Evolutionary conservation across 768 basidiomycete genomes (phyloP).

Genomic region (Leccinum uliginosum): DNA sequence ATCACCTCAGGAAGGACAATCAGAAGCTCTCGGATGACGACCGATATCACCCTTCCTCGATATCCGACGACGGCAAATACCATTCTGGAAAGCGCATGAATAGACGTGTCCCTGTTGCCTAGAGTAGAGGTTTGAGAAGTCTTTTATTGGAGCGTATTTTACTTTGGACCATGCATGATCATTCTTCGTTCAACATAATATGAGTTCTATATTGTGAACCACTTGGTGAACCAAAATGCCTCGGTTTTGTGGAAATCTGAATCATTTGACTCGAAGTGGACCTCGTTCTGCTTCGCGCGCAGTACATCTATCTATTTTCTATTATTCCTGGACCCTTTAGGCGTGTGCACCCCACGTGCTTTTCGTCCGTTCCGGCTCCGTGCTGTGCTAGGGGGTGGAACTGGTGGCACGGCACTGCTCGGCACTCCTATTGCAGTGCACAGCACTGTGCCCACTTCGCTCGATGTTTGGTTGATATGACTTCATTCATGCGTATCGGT

Average conservation of each 20-base stretch:
- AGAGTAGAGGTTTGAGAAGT: neutral
- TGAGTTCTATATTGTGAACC: neutral
- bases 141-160: slow-evolving; percentile 3
- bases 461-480: no score
- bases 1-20: neutral
- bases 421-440: no score
- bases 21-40: slow-evolving; percentile 1
- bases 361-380: no score
- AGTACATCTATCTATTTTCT: no score
- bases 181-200: slow-evolving; percentile 5
- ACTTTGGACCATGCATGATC: slow-evolving; percentile 10
- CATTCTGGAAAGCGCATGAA: slow-evolving; percentile 5
- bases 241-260: neutral
- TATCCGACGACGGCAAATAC: slow-evolving; percentile 7
- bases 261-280: neutral
- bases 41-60: neutral
- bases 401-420: no score
- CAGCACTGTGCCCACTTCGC: no score
- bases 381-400: no score
- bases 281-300: neutral
- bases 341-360: no score
- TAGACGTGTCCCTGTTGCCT: neutral
- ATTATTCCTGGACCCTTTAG: no score
- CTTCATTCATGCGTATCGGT: no score
- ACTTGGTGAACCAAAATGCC: neutral